phyloP scores from a whole-genome alignment of 345 rosid genomes.

The Eucalyptus decipiens region DNA sequence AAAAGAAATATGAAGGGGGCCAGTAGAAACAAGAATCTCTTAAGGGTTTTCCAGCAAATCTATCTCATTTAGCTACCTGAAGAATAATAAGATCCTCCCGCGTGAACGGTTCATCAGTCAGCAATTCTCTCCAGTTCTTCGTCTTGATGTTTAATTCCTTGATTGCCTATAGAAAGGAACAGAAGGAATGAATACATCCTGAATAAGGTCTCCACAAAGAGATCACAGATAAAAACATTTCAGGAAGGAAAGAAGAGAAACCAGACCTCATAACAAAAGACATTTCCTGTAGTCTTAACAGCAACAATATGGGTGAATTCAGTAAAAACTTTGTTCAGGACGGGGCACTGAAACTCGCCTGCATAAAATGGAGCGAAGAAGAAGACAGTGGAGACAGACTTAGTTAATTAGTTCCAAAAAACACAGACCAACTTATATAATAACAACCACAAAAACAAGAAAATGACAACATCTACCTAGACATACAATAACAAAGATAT shows the following conservation, averaged over 20 bases:
- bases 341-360: slow-evolving; percentile 93
- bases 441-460: not conserved
- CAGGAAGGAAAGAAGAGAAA: not conserved
- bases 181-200: not conserved
- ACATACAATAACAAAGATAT: not conserved
- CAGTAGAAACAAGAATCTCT: not conserved
- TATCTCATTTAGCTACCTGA: slow-evolving; percentile 31
- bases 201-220: not conserved
- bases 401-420: not conserved
- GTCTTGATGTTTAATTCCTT: slow-evolving; percentile 89
- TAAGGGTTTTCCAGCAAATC: not conserved
- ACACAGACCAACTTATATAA: not conserved
- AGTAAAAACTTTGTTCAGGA: slow-evolving; percentile 86
- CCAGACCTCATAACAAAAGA: slow-evolving; percentile 79
- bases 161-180: slow-evolving; percentile 40
- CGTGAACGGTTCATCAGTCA: slow-evolving; percentile 75
- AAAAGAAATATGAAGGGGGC: not conserved
- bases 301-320: slow-evolving; percentile 90
- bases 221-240: not conserved
- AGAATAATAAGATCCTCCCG: slow-evolving; percentile 78
- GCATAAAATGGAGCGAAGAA: not conserved
- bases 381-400: not conserved
- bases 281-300: slow-evolving; percentile 83
- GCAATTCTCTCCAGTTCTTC: slow-evolving; percentile 87
- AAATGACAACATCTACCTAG: not conserved